A percentile compares a stretch with the other conserved stretches of the same genome.
phyloP scores from a whole-genome alignment of 805 yeast species.

The Myxozyma mucilagina region DNA sequence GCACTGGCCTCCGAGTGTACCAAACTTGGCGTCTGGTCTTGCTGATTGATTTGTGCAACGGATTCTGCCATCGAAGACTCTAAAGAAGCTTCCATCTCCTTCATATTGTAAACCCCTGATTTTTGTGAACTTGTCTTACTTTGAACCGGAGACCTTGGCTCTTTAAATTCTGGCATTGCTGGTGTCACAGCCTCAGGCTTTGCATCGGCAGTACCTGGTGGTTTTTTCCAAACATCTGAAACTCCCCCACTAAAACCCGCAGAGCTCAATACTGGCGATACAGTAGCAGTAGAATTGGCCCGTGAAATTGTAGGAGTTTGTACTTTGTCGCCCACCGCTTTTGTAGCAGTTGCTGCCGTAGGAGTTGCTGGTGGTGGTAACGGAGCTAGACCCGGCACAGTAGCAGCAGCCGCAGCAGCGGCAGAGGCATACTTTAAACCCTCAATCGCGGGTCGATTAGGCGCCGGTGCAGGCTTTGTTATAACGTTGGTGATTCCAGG shows the following conservation, averaged over 20 bases:
- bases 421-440: slow-evolving; percentile 48
- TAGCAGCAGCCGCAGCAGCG: slow-evolving; percentile 38
- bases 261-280: slow-evolving; percentile 22
- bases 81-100: slow-evolving; percentile 24
- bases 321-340: slow-evolving; percentile 27
- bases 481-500: neutral
- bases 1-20: slow-evolving; percentile 18
- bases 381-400: slow-evolving; percentile 32
- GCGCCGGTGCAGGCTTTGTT: slow-evolving; percentile 56
- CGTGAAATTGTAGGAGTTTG: slow-evolving; percentile 15
- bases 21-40: slow-evolving; percentile 16
- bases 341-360: slow-evolving; percentile 19
- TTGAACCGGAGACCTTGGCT: neutral
- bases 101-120: slow-evolving; percentile 5
- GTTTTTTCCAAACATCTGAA: slow-evolving; percentile 19
- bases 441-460: slow-evolving; percentile 54
- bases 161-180: neutral
- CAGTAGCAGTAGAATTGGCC: slow-evolving; percentile 3
- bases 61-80: neutral
- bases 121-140: neutral
- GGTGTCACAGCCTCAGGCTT: neutral
- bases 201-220: neutral
- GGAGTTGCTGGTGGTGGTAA: slow-evolving; percentile 31
- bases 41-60: neutral
- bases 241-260: slow-evolving; percentile 26